Conservation (phyloP, 768 basidiomycete species). For the Trametes coccinea region DNA sequence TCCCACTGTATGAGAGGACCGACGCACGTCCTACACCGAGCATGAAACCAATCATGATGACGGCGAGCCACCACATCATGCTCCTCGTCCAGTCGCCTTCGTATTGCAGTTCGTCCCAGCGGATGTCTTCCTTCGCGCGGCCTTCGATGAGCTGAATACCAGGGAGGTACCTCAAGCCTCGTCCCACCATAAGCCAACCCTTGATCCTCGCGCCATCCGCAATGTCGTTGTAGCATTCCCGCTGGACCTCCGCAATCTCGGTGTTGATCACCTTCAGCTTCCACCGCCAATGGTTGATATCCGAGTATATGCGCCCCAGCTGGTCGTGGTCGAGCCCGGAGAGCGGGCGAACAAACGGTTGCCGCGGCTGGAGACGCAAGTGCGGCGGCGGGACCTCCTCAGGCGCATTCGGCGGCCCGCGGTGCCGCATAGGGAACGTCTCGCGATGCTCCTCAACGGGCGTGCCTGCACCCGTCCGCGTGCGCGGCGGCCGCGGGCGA, state of each 20-base stretch:
- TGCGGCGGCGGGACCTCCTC: slow-evolving; percentile 58
- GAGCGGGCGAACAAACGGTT: slow-evolving; percentile 75
- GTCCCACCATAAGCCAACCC: slow-evolving; percentile 79
- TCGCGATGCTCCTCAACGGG: slow-evolving; percentile 47
- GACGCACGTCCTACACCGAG: slow-evolving; percentile 58
- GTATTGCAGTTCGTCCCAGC: slow-evolving; percentile 76
- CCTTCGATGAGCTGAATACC: slow-evolving; percentile 74
- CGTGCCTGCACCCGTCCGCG: slow-evolving; percentile 11
- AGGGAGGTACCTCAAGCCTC: slow-evolving; percentile 62
- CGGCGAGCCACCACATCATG: slow-evolving; percentile 65
- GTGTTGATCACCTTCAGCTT: slow-evolving; percentile 70
- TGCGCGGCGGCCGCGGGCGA: slow-evolving; percentile 27
- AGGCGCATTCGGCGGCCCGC: slow-evolving; percentile 34
- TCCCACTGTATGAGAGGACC: slow-evolving; percentile 25
- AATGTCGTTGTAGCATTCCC: slow-evolving; percentile 67
- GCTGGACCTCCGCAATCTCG: slow-evolving; percentile 71
- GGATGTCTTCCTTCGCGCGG: slow-evolving; percentile 77
- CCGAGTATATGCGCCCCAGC: slow-evolving; percentile 63
- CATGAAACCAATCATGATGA: slow-evolving; percentile 48
- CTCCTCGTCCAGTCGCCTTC: slow-evolving; percentile 48
- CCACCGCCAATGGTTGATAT: slow-evolving; percentile 71
- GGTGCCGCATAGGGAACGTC: slow-evolving; percentile 60
- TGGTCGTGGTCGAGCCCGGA: slow-evolving; percentile 69
- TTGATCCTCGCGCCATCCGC: slow-evolving; percentile 68
- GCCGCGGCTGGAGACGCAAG: slow-evolving; percentile 63